Evolutionary conservation across 2,329 filamentous ascomycete species (phyloP).

Genomic region (Plectosphaerella cucumerina): DNA sequence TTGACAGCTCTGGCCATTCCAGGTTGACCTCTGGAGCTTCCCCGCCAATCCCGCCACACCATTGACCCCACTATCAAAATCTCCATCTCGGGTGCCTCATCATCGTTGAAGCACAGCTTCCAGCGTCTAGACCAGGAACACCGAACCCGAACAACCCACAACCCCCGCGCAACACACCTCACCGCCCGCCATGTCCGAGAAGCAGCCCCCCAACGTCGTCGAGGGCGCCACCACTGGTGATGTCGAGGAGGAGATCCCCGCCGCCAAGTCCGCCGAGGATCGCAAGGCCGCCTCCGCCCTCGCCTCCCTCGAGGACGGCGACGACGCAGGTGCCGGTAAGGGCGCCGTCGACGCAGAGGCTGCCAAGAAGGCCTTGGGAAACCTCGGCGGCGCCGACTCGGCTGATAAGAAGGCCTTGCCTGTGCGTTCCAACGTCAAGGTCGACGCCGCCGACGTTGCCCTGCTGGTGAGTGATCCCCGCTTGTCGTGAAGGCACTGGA

Average conservation of each 20-base stretch:
- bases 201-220: constrained; percentile 52
- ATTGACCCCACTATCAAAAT: no score
- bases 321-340: constrained; percentile 37
- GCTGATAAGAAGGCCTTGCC: constrained; percentile 34
- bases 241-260: constrained; percentile 51
- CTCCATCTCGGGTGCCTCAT: no score
- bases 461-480: constrained; percentile 54
- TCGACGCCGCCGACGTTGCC: constrained; percentile 67
- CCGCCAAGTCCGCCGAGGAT: constrained; percentile 67
- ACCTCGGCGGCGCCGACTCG: constrained; percentile 36
- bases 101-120: no score
- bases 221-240: constrained; percentile 59
- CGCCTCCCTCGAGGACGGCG: constrained; percentile 59
- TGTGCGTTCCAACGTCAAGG: constrained; percentile 59
- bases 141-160: background rate
- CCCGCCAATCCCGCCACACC: no score
- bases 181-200: constrained; percentile 48
- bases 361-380: constrained; percentile 67
- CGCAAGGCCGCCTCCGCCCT: constrained; percentile 73
- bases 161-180: background rate
- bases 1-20: no score
- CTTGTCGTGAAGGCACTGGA: no score
- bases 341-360: constrained; percentile 66
- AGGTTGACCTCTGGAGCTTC: no score
- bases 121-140: no score